Conservation (phyloP, 805 yeast genomes). For the Candida patagonica region DNA sequence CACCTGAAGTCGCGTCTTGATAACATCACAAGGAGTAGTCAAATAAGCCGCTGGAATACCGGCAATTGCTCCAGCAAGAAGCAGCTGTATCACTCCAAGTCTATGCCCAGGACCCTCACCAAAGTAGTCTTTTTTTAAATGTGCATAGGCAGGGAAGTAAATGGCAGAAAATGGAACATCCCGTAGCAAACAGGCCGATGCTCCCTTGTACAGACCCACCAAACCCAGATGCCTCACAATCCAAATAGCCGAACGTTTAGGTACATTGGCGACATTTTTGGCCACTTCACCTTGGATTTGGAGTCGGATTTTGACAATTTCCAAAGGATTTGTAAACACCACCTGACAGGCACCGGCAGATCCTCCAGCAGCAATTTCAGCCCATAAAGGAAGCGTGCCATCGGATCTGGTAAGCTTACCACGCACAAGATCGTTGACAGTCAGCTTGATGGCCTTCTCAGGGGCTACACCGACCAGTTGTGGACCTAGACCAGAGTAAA, state of each 20-base stretch:
- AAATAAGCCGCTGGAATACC: constrained; percentile 97
- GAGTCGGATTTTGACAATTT: constrained; percentile 86
- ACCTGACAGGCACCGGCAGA: constrained; percentile 97
- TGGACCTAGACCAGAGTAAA: constrained; percentile 88
- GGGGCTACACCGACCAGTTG: constrained; percentile 97
- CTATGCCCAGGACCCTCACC: constrained; percentile 70
- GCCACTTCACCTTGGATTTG: constrained; percentile 81
- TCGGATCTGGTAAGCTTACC: constrained; percentile 52
- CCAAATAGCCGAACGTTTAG: constrained; percentile 51
- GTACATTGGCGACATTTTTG: constrained; percentile 29
- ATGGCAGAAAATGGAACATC: constrained; percentile 97
- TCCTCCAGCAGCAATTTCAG: constrained; percentile 85
- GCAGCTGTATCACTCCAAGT: constrained; percentile 74
- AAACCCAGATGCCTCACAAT: constrained; percentile 75
- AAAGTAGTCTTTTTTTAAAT: constrained; percentile 73
- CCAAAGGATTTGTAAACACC: constrained; percentile 89
- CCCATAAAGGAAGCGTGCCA: constrained; percentile 37
- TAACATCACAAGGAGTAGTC: constrained; percentile 95
- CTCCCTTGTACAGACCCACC: constrained; percentile 84
- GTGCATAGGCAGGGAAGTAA: constrained; percentile 95
- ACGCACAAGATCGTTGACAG: constrained; percentile 85
- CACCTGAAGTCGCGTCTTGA: constrained; percentile 88
- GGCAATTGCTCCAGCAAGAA: constrained; percentile 85
- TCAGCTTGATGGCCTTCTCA: constrained; percentile 92
- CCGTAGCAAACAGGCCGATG: constrained; percentile 79